Conservation (phyloP, 176 grass and related monocot species). For the Hsuehochloa calcarea region DNA sequence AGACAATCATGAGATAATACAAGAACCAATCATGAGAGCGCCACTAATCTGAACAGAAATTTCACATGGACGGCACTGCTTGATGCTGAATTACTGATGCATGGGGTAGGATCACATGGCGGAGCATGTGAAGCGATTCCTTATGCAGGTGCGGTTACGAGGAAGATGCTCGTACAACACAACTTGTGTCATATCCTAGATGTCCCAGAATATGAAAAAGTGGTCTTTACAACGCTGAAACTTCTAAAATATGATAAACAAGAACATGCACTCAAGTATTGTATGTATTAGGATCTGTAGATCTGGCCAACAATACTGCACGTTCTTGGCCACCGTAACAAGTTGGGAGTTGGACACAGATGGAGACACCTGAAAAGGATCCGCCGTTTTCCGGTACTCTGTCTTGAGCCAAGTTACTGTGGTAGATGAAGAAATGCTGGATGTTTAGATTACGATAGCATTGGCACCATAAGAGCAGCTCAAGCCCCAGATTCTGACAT, state of each 20-base stretch:
- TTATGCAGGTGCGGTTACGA: neutral
- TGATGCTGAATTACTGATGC: neutral
- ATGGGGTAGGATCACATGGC: conserved; percentile 8
- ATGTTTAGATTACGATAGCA: neutral
- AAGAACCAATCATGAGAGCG: neutral
- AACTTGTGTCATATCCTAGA: neutral
- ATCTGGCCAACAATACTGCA: neutral
- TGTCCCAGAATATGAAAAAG: neutral
- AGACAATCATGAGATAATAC: neutral
- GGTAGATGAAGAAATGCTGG: neutral
- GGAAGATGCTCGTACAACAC: neutral
- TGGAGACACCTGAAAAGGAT: neutral
- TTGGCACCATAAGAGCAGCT: neutral
- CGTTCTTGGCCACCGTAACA: neutral
- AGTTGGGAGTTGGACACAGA: neutral
- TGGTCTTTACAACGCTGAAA: neutral
- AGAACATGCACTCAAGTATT: neutral
- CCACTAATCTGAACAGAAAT: neutral
- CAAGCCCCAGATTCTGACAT: neutral
- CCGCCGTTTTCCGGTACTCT: neutral
- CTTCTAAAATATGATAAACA: neutral
- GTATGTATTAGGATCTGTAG: neutral
- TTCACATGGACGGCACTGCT: conserved; percentile 4
- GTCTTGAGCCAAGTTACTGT: neutral
- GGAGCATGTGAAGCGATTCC: conserved; percentile 28